Evolutionary conservation across 2,329 filamentous ascomycete species (phyloP).

Genomic region (Aspergillus pseudonomiae): DNA sequence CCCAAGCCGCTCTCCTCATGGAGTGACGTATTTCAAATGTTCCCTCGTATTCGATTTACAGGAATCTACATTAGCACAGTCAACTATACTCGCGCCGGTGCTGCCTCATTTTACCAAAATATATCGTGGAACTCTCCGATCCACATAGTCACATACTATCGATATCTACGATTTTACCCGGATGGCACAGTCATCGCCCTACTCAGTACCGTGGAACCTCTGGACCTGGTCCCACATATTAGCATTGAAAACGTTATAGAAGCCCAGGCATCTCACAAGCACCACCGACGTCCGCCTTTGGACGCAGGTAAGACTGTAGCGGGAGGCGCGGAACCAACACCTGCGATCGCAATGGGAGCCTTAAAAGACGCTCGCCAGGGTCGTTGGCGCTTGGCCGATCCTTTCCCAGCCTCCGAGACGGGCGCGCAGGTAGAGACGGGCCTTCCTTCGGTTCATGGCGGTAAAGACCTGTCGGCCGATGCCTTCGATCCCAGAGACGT

Average conservation of each 20-base stretch:
- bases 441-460: constrained; percentile 22
- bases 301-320: constrained; percentile 41
- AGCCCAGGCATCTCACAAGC: constrained; percentile 35
- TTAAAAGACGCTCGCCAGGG: constrained; percentile 71
- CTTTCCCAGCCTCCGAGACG: constrained; percentile 30
- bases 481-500: constrained; percentile 59
- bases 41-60: constrained; percentile 89
- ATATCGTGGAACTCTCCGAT: constrained; percentile 80
- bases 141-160: constrained; percentile 96
- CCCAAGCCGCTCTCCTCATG: constrained; percentile 54
- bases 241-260: constrained; percentile 67
- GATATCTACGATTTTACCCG: constrained; percentile 92
- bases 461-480: constrained; percentile 19
- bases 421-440: constrained; percentile 34
- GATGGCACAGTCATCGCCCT: constrained; percentile 83
- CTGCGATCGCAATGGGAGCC: constrained; percentile 51
- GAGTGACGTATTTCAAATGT: constrained; percentile 73
- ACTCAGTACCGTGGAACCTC: constrained; percentile 77
- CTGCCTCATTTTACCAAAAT: constrained; percentile 65
- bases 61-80: constrained; percentile 96
- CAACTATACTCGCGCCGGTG: constrained; percentile 87
- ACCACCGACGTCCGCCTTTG: constrained; percentile 44
- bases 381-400: constrained; percentile 66
- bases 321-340: constrained; percentile 35
- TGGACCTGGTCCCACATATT: constrained; percentile 84